Conservation (phyloP, 148 eudicot genomes). For the Polygonum aviculare region DNA sequence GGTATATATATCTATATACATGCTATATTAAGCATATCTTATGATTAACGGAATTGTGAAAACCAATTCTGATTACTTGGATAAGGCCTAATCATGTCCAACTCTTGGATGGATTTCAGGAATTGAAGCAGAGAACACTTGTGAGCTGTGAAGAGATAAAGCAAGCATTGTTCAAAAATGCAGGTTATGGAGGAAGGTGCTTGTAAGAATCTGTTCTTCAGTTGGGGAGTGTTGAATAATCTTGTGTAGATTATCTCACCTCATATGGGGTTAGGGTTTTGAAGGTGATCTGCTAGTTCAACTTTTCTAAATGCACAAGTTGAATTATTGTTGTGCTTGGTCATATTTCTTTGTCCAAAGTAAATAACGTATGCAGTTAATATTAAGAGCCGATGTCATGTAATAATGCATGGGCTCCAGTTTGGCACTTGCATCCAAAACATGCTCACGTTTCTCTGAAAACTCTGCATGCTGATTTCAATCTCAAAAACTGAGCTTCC, state of each 20-base stretch:
- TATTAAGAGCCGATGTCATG: background rate
- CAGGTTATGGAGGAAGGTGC: conserved; percentile 89
- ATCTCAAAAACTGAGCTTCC: background rate
- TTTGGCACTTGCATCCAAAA: background rate
- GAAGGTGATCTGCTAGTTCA: too few relatives aligned
- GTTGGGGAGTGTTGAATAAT: too few relatives aligned
- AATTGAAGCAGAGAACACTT: conserved; percentile 39
- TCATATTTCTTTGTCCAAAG: too few relatives aligned
- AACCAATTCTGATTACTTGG: too few relatives aligned
- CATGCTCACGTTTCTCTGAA: background rate
- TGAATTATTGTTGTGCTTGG: too few relatives aligned
- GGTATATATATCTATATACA: conserved; percentile 25
- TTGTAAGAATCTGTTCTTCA: conserved; percentile 15
- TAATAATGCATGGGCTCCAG: background rate
- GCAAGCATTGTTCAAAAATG: conserved; percentile 68
- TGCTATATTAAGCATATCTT: background rate
- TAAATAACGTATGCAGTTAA: too few relatives aligned
- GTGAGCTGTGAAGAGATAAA: conserved; percentile 65
- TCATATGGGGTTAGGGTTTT: too few relatives aligned
- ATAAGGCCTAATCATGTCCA: background rate
- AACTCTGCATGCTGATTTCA: background rate
- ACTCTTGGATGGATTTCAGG: conserved; percentile 16
- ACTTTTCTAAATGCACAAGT: too few relatives aligned
- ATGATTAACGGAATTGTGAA: background rate
- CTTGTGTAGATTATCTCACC: background rate